Evolutionary conservation across 768 basidiomycete genomes (phyloP).

Genomic region (Suillus fuscotomentosus): DNA sequence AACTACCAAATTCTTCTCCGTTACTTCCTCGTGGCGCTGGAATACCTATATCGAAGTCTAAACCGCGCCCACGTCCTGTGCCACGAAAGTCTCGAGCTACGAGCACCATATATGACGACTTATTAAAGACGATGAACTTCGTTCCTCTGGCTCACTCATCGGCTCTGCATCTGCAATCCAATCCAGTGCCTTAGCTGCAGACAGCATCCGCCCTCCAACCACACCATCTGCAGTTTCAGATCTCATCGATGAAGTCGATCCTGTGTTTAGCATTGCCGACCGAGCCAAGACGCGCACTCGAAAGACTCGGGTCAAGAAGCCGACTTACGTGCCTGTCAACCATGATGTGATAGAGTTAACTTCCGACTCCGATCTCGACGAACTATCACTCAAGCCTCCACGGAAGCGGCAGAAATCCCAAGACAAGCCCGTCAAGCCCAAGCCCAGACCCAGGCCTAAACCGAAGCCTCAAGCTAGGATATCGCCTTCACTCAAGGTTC

Average conservation of each 20-base stretch:
- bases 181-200: slow-evolving; percentile 13
- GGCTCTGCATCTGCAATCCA: slow-evolving; percentile 15
- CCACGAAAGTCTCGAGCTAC: slow-evolving; percentile 1
- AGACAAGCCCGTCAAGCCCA: slow-evolving; percentile 22
- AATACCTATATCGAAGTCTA: slow-evolving; percentile 11
- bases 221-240: slow-evolving; percentile 13
- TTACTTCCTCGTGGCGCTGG: slow-evolving; percentile 7
- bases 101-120: neutral
- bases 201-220: slow-evolving; percentile 21
- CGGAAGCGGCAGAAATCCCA: slow-evolving; percentile 32
- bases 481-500: neutral
- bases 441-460: slow-evolving; percentile 26
- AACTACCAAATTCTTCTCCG: slow-evolving; percentile 11
- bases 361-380: slow-evolving; percentile 40
- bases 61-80: slow-evolving; percentile 31
- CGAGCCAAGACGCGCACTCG: slow-evolving; percentile 56
- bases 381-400: slow-evolving; percentile 29
- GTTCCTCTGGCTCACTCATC: slow-evolving; percentile 21
- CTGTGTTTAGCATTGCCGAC: slow-evolving; percentile 48
- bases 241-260: slow-evolving; percentile 17
- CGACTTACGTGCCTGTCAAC: slow-evolving; percentile 5
- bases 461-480: slow-evolving; percentile 20
- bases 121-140: slow-evolving; percentile 1
- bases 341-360: slow-evolving; percentile 44
- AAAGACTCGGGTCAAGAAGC: slow-evolving; percentile 21